phyloP scores from a whole-genome alignment of 352 stramenopile species.

The Albugo laibachii region DNA sequence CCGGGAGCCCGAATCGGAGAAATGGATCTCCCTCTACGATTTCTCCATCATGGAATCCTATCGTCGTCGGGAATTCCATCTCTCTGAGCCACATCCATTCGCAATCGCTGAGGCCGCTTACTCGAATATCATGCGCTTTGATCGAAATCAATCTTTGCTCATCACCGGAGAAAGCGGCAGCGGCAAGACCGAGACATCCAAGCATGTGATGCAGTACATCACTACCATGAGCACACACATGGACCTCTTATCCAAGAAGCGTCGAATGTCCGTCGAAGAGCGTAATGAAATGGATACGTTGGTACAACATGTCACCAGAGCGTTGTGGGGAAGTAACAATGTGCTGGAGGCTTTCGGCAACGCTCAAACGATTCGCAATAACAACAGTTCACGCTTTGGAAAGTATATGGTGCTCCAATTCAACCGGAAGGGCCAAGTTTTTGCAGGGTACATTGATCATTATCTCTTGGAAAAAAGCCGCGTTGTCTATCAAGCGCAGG shows the following conservation, averaged over 20 bases:
- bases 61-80: slow-evolving; percentile 58
- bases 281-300: slow-evolving; percentile 45
- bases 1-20: neutral
- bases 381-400: slow-evolving; percentile 73
- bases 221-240: slow-evolving; percentile 63
- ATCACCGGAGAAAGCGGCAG: slow-evolving; percentile 73
- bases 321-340: slow-evolving; percentile 60
- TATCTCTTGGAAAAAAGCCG: slow-evolving; percentile 87
- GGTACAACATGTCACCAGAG: slow-evolving; percentile 46
- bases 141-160: slow-evolving; percentile 66
- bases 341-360: slow-evolving; percentile 76
- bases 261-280: slow-evolving; percentile 57
- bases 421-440: slow-evolving; percentile 58
- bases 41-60: slow-evolving; percentile 57
- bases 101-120: slow-evolving; percentile 76
- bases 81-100: slow-evolving; percentile 70
- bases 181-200: slow-evolving; percentile 92
- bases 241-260: slow-evolving; percentile 15
- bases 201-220: slow-evolving; percentile 91
- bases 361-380: slow-evolving; percentile 74
- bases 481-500: slow-evolving; percentile 66
- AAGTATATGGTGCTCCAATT: slow-evolving; percentile 80
- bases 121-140: slow-evolving; percentile 76
- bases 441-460: slow-evolving; percentile 70
- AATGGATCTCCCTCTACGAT: slow-evolving; percentile 40